Evolutionary conservation across 768 basidiomycete species (phyloP).

Genomic region (Holtermannia corniformis): DNA sequence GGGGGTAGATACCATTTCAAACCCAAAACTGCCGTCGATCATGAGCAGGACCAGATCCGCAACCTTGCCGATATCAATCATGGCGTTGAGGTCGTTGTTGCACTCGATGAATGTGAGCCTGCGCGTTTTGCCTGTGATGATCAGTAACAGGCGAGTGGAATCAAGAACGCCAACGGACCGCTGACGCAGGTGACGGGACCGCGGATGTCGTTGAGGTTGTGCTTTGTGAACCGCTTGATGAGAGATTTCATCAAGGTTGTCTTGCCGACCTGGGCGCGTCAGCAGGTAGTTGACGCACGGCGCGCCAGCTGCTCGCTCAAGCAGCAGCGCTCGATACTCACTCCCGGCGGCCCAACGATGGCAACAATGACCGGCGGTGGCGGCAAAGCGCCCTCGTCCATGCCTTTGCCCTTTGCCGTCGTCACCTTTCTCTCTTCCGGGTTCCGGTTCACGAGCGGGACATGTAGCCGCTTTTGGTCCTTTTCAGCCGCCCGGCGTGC

Average conservation of each 20-base stretch:
- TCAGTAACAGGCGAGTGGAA: constrained; percentile 16
- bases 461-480: constrained; percentile 90
- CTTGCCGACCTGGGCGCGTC: constrained; percentile 60
- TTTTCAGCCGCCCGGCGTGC: constrained; percentile 83
- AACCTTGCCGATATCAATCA: constrained; percentile 96
- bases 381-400: constrained; percentile 53
- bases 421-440: constrained; percentile 49
- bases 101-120: constrained; percentile 95
- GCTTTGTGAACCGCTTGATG: constrained; percentile 85
- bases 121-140: constrained; percentile 80
- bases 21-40: constrained; percentile 96
- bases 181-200: constrained; percentile 92
- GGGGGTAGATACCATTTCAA: constrained; percentile 75
- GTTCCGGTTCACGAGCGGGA: constrained; percentile 88
- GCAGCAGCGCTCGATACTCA: constrained; percentile 28
- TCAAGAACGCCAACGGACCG: too few relatives aligned
- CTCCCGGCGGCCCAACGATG: constrained; percentile 90
- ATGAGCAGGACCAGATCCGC: constrained; percentile 93
- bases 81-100: constrained; percentile 93
- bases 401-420: constrained; percentile 35
- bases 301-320: neutral
- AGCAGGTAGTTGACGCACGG: neutral
- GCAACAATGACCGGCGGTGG: constrained; percentile 93
- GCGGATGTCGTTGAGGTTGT: constrained; percentile 75
- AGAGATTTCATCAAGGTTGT: constrained; percentile 86